phyloP scores from a whole-genome alignment of 139 green algal genomes.

The Tetraselmis chui region DNA sequence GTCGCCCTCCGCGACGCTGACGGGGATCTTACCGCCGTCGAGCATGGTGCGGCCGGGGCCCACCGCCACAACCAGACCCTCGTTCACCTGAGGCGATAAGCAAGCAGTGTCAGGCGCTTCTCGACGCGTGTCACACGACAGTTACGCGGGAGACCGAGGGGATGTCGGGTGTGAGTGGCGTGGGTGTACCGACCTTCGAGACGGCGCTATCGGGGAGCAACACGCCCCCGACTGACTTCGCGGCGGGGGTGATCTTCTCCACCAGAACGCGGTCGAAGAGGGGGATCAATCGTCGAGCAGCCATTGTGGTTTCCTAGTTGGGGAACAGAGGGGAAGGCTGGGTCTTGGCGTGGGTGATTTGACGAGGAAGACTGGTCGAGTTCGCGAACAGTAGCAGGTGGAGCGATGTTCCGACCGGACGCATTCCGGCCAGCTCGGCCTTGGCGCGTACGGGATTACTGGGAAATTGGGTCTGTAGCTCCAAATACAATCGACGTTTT shows the following conservation, averaged over 20 bases:
- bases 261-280: constrained; percentile 67
- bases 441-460: no score
- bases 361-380: no score
- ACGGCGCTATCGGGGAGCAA: constrained; percentile 83
- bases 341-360: no score
- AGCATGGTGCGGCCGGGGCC: constrained; percentile 69
- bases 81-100: constrained; percentile 76
- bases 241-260: constrained; percentile 66
- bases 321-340: no score
- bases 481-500: no score
- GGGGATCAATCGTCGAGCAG: neutral
- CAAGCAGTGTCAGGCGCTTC: no score
- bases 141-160: neutral
- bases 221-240: constrained; percentile 81
- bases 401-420: no score
- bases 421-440: no score
- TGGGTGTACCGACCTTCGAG: no score
- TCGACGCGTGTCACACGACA: neutral
- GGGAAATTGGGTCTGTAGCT: no score
- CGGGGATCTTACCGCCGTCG: constrained; percentile 70
- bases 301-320: neutral
- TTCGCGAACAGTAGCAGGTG: no score
- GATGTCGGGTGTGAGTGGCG: no score
- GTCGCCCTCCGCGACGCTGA: constrained; percentile 85
- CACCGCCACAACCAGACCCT: constrained; percentile 83